Conservation (phyloP, 306 rosid species). For the Lathyrus aphaca region DNA sequence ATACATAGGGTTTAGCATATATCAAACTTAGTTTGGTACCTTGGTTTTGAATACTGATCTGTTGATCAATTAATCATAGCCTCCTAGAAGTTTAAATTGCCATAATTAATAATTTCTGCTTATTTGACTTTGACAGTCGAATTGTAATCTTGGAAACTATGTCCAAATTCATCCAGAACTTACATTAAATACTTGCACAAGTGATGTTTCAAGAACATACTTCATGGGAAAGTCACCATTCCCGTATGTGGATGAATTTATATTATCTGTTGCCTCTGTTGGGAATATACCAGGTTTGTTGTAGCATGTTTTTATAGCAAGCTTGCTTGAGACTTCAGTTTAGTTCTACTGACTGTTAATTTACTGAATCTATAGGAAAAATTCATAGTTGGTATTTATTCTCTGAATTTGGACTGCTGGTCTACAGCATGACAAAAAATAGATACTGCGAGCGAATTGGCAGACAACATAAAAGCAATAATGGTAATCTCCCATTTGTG, state of each 20-base stretch:
- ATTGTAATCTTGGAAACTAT: slow-evolving; percentile 44
- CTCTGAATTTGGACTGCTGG: slow-evolving; percentile 80
- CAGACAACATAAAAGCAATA: too few species aligned
- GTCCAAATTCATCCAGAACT: slow-evolving; percentile 44
- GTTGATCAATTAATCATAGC: slow-evolving; percentile 1
- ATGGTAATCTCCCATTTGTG: too few species aligned
- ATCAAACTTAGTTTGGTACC: neutral
- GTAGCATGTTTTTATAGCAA: slow-evolving; percentile 3
- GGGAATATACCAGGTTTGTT: slow-evolving; percentile 74
- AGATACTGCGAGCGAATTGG: too few species aligned
- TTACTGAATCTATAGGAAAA: slow-evolving; percentile 62
- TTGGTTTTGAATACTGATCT: slow-evolving; percentile 21
- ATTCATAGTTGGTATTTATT: slow-evolving; percentile 88
- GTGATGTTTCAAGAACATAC: slow-evolving; percentile 64
- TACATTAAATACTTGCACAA: slow-evolving; percentile 46
- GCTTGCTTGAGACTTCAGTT: slow-evolving; percentile 16
- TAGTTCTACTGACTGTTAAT: slow-evolving; percentile 28
- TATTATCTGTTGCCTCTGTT: slow-evolving; percentile 62
- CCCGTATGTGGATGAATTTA: too few species aligned
- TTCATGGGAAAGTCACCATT: slow-evolving; percentile 80
- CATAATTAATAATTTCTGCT: neutral
- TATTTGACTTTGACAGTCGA: too few species aligned
- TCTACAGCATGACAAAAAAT: slow-evolving; percentile 91
- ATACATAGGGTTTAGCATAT: slow-evolving; percentile 12
- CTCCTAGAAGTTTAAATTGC: slow-evolving; percentile 28